Evolutionary conservation across 768 basidiomycete genomes (phyloP), one percentile per base, ranked within the genome.

Genomic region (Polyporus arcularius): DNA sequence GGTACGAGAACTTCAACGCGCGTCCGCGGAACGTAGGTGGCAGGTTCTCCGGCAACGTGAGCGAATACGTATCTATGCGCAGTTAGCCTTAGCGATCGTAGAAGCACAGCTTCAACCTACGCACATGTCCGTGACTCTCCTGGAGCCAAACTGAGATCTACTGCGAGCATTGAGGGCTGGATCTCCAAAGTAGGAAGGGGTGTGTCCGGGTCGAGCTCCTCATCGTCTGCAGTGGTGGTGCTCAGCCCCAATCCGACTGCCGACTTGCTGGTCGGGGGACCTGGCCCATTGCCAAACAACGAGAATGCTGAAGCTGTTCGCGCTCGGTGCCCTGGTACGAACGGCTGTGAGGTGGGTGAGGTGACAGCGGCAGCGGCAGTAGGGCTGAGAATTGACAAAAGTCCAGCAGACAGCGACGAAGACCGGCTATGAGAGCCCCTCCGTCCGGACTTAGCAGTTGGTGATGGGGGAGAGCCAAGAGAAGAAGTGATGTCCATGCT

Each of bases 1-100:
- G 88, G 70, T 98, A 98, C 3, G 89, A 89, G 70, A 99, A 96
- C 68, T 80, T 82, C 61, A 98, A 79, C 3, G 88, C 82, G 46
- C 90, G 87, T 3, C 97, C 96, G 48, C 85, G 83, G 76, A 92
- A 97, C 0, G 95, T 94, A 0, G 97, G 97, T 2, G 97, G 97
- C 0, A 98, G 78, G 57, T 85, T 84, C 11, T 84, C 79, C 0
- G 97, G 96, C 1, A 99, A 76, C 0, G 76, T 74, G 12, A 96
- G 75, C 1, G 83, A 83, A 72, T 97, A 98, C 1, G 87, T 87
- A 72, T 91, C 96, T 98, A 69, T 12, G 11, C 35, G 46, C 15
- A 14, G 49, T 58, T 4, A 55, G 55, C 49, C 10, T 10, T 41
- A 9, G 32, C 57, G n/a, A 26, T 40, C 61, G 30, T 50, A 26